Evolutionary conservation across 2,329 filamentous ascomycete genomes (phyloP).

Genomic region (Teratosphaeria zuluensis): DNA sequence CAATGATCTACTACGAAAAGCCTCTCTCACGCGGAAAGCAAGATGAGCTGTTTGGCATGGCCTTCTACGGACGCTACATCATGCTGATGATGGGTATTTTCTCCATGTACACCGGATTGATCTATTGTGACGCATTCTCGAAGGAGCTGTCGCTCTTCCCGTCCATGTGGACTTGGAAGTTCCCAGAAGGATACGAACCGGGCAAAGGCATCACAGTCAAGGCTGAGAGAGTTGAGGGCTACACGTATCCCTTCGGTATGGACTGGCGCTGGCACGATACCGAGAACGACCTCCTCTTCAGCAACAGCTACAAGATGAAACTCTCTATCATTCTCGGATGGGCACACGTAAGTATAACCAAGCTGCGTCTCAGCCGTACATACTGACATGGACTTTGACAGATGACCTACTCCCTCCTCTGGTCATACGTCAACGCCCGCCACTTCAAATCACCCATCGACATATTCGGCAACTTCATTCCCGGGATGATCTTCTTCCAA

Average conservation of each 20-base stretch:
- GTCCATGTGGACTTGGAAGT: slow-evolving; percentile 81
- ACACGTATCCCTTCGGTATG: slow-evolving; percentile 90
- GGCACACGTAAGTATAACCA: slow-evolving; percentile 53
- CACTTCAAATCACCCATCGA: slow-evolving; percentile 94
- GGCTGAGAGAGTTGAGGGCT: slow-evolving; percentile 55
- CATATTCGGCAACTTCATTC: slow-evolving; percentile 94
- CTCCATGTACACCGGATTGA: slow-evolving; percentile 91
- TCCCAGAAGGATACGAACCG: slow-evolving; percentile 44
- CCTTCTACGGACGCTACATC: slow-evolving; percentile 97
- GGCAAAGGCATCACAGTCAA: slow-evolving; percentile 44
- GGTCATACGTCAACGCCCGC: slow-evolving; percentile 83
- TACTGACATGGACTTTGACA: slow-evolving; percentile 15
- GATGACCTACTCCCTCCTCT: slow-evolving; percentile 96
- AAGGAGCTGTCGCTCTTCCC: slow-evolving; percentile 81
- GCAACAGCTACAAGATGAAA: slow-evolving; percentile 99
- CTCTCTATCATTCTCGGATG: slow-evolving; percentile 96
- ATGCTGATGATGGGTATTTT: slow-evolving; percentile 97
- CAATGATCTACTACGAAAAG: slow-evolving; percentile 97
- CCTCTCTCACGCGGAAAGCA: slow-evolving; percentile 74
- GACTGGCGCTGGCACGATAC: slow-evolving; percentile 96
- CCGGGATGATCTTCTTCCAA: slow-evolving; percentile 99
- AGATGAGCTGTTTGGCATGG: slow-evolving; percentile 95
- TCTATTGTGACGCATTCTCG: slow-evolving; percentile 97
- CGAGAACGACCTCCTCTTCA: slow-evolving; percentile 90
- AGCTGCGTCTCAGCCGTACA: background rate